These are phyloP conservation scores for Rheum nobile DNA, from an alignment of 148 eudicot species.

Conservation along the genomic window DNA sequence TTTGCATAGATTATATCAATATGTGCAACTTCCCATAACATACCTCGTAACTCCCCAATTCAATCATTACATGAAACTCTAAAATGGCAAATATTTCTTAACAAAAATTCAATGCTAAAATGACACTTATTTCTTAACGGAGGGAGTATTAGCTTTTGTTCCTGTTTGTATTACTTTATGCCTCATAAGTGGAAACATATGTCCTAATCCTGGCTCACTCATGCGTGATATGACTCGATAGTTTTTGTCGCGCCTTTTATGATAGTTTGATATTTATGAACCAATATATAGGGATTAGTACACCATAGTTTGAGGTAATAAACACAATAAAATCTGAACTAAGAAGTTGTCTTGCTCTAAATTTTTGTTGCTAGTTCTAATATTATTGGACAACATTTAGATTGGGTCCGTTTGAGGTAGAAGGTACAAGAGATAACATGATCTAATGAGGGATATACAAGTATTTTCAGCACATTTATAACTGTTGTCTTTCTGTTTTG, in stretches of 20 bases:
- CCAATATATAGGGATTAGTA: background rate
- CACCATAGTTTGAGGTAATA: background rate
- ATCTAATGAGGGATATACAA: background rate
- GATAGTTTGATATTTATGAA: background rate
- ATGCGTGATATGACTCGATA: background rate
- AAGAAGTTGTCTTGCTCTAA: background rate
- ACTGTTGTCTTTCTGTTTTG: background rate
- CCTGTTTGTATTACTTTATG: background rate
- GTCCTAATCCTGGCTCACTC: background rate
- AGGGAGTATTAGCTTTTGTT: background rate
- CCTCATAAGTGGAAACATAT: background rate
- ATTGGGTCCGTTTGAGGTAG: background rate
- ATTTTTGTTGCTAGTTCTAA: background rate
- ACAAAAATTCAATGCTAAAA: no score
- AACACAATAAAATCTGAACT: background rate
- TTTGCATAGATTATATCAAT: no score
- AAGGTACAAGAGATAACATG: background rate
- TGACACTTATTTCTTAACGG: no score
- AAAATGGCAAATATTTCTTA: no score
- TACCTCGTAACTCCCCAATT: no score
- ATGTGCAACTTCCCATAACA: no score
- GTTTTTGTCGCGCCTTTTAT: background rate
- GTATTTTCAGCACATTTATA: background rate
- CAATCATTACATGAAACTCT: no score
- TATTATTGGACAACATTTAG: background rate